Evolutionary conservation across 805 yeast genomes (phyloP), one percentile per base, ranked within the genome.

Genomic region (Kodamaea nitidulidarum): DNA sequence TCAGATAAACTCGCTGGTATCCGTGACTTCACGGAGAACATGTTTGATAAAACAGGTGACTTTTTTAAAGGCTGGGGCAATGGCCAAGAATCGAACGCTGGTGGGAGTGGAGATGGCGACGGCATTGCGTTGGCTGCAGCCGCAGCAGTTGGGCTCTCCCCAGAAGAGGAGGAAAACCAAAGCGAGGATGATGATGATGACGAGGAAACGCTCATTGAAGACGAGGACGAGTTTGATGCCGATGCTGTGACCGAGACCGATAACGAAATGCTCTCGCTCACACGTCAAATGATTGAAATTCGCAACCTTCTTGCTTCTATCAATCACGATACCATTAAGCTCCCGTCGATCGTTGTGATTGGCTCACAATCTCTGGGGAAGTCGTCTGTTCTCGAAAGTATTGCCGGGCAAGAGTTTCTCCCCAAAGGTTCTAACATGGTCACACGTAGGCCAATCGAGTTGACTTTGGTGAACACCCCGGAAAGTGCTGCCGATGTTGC

Each of bases 381-480:
- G 60, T 88, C 97, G 0, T 91, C 98, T 1, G 98, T 93, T 1
- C 71, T 93, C 35, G 98, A 93, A 60, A 78, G 96, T 5, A 85
- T 93, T 42, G 99, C 93, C 4, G 99, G 99, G n/a, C 95, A 86
- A 51, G 97, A 93, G 58, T 93, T 93, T 50, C 67, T 93, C 42
- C 99, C 99, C 25, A 93, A 93, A 61, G 99, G 99, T 22, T 78
- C 87, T 30, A 93, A 95, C 57, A 95, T 93, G 98, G 98, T 95
- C 24, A 93, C 99, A 0, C 78, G 98, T 60, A 76, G 98, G 51
- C 99, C 99, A 1, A 91, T 93, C 34, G 99, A 93, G 64, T 71
- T 93, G 47, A 95, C 98, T 0, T 70, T 93, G 35, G 82, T 93
- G 7, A 90, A 93, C 56, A 79, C 95, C 2, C 90, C 95, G n/a